Evolutionary conservation across 1,284 basidiomycete species (phyloP).

Genomic region (Thelephora terrestris): DNA sequence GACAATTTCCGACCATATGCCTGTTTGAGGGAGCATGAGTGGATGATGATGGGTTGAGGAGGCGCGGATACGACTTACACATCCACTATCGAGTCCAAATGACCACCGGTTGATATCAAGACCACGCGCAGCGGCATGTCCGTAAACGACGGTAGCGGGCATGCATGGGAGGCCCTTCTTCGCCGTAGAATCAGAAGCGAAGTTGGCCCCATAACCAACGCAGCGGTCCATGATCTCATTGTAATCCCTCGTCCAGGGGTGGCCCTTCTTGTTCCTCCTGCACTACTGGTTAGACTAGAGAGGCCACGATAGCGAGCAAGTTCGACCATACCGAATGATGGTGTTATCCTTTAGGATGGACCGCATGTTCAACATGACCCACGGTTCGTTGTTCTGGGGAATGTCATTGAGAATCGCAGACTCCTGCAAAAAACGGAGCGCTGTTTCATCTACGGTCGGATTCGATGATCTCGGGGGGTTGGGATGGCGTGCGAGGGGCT

Average conservation of each 20-base stretch:
- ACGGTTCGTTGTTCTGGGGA: constrained; percentile 67
- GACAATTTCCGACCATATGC: constrained; percentile 43
- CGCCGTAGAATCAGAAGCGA: background rate
- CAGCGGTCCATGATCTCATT: constrained; percentile 63
- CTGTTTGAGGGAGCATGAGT: constrained; percentile 15
- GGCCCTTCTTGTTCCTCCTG: constrained; percentile 42
- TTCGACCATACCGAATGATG: constrained; percentile 31
- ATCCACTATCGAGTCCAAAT: constrained; percentile 75
- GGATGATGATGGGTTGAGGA: background rate
- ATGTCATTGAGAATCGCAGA: constrained; percentile 48
- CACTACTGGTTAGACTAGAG: background rate
- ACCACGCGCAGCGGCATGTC: constrained; percentile 68
- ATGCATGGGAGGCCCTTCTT: constrained; percentile 44
- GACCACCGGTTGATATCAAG: constrained; percentile 73
- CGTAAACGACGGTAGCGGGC: constrained; percentile 74
- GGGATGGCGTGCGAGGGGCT: constrained; percentile 62
- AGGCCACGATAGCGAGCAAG: background rate
- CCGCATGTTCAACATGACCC: constrained; percentile 70
- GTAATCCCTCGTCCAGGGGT: constrained; percentile 69
- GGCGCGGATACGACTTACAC: constrained; percentile 36
- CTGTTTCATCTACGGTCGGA: constrained; percentile 6
- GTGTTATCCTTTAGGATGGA: constrained; percentile 44
- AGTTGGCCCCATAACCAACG: constrained; percentile 31
- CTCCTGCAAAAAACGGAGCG: constrained; percentile 37
- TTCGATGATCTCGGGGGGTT: background rate